Evolutionary conservation across 768 basidiomycete species (phyloP).

Genomic region (Suillus placidus): DNA sequence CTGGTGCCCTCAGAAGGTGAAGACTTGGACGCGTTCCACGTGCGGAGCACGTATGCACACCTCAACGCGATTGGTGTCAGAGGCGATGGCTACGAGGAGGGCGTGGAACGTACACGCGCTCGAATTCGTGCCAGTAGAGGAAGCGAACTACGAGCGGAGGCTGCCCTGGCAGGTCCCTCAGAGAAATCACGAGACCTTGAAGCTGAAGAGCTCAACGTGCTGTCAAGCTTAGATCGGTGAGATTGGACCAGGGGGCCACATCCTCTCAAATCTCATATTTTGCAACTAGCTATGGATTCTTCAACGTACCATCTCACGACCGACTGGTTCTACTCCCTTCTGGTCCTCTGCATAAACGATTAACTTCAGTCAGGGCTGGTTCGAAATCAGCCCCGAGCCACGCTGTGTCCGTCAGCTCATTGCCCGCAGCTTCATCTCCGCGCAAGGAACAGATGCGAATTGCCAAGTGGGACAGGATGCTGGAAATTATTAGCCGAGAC

Average conservation of each 20-base stretch:
- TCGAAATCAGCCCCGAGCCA: conserved; percentile 49
- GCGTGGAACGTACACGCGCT: conserved; percentile 89
- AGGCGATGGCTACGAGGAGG: conserved; percentile 94
- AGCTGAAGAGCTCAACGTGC: conserved; percentile 70
- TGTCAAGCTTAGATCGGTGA: conserved; percentile 86
- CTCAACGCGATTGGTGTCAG: conserved; percentile 90
- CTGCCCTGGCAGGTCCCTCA: conserved; percentile 54
- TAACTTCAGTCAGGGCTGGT: conserved; percentile 48
- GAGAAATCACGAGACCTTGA: conserved; percentile 71
- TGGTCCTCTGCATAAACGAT: conserved; percentile 61
- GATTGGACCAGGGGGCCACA: conserved; percentile 26
- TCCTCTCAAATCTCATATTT: conserved; percentile 19
- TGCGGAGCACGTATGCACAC: conserved; percentile 85
- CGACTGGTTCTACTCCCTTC: conserved; percentile 75
- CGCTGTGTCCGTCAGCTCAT: conserved; percentile 46
- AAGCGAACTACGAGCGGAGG: conserved; percentile 60
- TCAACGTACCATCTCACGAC: conserved; percentile 77
- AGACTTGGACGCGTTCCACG: conserved; percentile 80
- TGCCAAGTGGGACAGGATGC: conserved; percentile 94
- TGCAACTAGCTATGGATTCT: conserved; percentile 84
- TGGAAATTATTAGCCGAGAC: conserved; percentile 67
- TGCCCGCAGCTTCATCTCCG: conserved; percentile 51
- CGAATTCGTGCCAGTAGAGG: conserved; percentile 55
- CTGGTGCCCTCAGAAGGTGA: conserved; percentile 77
- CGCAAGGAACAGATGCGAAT: conserved; percentile 76